Evolutionary conservation across 305 asterid species (phyloP), one percentile per base, ranked within the genome.

Genomic region (Fraxinus floribunda): DNA sequence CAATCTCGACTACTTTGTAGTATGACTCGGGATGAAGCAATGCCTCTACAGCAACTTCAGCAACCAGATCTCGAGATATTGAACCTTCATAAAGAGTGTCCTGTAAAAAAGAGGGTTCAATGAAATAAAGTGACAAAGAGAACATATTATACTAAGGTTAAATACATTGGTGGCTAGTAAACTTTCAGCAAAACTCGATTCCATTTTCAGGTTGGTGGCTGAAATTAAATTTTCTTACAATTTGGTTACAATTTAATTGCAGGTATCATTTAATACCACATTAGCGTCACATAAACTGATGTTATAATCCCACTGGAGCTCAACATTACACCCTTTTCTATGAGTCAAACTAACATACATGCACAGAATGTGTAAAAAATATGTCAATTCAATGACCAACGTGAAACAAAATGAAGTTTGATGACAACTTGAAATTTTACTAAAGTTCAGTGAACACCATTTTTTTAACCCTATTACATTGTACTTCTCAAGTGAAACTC

Each of bases 21-120:
- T 83, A 73, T 55, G 99, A 90, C 82, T 91, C 97, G 0, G 92
- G 92, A 80, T 84, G 91, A 41, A 89, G 87, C 91, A 96, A 86
- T 35, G 99, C 98, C 90, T 91, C 97, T 0, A 90, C 99, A 66
- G 98, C 97, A 84, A 92, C 97, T 86, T 92, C 94, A 35, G 99
- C 99, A 38, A 94, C 99, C 85, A 91, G 98, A 82, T 92, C 99
- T 84, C 99, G 91, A 0, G 98, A 92, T 82, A 94, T 96, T 8
- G 98, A 89, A 36, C 98, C 99, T 82, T 78, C 97, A 62, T 41
- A 96, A 24, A 96, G 94, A 1, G 97, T 96, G 87, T 96, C 99
- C 99, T 96, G 80, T 5, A 86, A 36, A 5, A 77, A 34, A 34
- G 20, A 70, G 26, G 79, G 34, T 73, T 60, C 8, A 30, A 55